Evolutionary conservation across 2,329 filamentous ascomycete genomes (phyloP).

Genomic region (Colletotrichum horii): DNA sequence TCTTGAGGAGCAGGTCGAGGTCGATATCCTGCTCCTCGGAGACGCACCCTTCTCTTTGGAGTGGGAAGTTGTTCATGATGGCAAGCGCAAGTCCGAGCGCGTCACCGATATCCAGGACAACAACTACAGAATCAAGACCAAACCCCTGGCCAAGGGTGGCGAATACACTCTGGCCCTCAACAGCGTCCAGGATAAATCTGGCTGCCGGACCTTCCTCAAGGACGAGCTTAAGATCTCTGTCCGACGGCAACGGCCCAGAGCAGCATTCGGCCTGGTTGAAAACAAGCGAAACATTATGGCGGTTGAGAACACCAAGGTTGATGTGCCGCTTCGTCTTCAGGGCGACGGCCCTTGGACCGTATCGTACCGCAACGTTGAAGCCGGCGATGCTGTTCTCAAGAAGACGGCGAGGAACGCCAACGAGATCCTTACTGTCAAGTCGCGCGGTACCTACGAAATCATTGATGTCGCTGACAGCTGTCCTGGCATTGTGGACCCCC

Average conservation of each 20-base stretch:
- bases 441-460: constrained; percentile 81
- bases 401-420: constrained; percentile 64
- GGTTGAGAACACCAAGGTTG: constrained; percentile 75
- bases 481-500: constrained; percentile 77
- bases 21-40: constrained; percentile 77
- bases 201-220: constrained; percentile 85
- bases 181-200: constrained; percentile 83
- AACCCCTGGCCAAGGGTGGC: constrained; percentile 77
- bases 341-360: constrained; percentile 87
- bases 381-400: constrained; percentile 48
- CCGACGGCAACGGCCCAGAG: constrained; percentile 85
- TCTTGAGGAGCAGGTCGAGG: constrained; percentile 79
- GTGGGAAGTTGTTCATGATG: constrained; percentile 91
- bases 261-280: constrained; percentile 84
- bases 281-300: constrained; percentile 77
- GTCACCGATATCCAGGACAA: constrained; percentile 67
- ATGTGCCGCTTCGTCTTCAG: constrained; percentile 82
- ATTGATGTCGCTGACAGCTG: constrained; percentile 80
- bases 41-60: constrained; percentile 89
- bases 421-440: constrained; percentile 68
- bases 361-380: constrained; percentile 72
- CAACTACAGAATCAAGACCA: constrained; percentile 75
- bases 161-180: constrained; percentile 89
- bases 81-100: constrained; percentile 76
- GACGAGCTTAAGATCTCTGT: constrained; percentile 87